Evolutionary conservation across 306 rosid genomes (phyloP).

Genomic region (Cucumis cinereus): DNA sequence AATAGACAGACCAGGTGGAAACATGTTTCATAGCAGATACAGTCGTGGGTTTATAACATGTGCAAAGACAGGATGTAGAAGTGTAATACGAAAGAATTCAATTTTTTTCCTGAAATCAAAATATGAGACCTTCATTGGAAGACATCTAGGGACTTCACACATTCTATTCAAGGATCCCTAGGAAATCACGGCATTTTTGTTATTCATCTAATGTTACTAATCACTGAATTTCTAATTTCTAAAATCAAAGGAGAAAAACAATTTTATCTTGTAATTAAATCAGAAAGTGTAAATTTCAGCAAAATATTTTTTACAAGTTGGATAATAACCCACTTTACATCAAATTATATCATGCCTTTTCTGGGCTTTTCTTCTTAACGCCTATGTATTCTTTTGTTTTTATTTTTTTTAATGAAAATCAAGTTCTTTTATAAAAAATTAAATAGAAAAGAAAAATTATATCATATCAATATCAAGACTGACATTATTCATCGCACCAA

Average conservation of each 20-base stretch:
- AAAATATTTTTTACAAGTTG: neutral
- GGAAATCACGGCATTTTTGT: neutral
- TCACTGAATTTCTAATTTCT: neutral
- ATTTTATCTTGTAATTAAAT: neutral
- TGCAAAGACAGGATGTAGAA: neutral
- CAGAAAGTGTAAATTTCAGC: neutral
- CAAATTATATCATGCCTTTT: neutral
- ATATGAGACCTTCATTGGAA: neutral
- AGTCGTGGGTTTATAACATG: neutral
- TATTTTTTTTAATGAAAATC: too few relatives aligned
- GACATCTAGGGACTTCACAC: neutral
- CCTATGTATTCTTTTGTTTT: too few relatives aligned
- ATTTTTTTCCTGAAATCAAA: neutral
- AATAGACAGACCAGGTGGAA: neutral
- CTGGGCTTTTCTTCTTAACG: too few relatives aligned
- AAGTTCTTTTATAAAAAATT: too few relatives aligned
- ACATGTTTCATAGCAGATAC: neutral
- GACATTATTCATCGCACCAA: neutral
- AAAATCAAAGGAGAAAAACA: neutral
- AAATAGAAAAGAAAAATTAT: too few relatives aligned
- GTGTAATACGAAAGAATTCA: neutral
- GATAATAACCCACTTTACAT: neutral
- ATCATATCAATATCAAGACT: neutral
- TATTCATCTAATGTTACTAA: neutral
- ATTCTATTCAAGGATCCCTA: neutral